Evolutionary conservation across 495 filamentous ascomycete species (phyloP).

Genomic region (Podospora pseudopauciseta): DNA sequence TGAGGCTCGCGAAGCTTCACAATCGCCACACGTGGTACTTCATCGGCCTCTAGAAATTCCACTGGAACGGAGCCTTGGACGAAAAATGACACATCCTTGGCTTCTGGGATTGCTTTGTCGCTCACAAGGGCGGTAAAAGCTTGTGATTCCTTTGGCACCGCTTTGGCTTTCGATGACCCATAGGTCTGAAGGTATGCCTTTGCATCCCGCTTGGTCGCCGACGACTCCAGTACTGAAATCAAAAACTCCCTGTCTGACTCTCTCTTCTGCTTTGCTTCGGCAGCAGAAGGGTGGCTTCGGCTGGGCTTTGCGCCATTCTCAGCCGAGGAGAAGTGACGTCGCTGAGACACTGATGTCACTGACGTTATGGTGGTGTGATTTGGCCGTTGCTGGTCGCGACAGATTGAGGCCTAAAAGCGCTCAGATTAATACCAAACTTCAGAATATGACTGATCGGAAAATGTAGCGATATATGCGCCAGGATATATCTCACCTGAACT

Average conservation of each 20-base stretch:
- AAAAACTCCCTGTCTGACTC: constrained; percentile 61
- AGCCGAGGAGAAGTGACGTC: constrained; percentile 16
- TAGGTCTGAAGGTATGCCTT: constrained; percentile 82
- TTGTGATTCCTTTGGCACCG: constrained; percentile 10
- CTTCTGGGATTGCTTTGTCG: constrained; percentile 37
- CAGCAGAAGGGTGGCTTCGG: constrained; percentile 34
- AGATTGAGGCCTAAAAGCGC: not conserved
- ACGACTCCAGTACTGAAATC: constrained; percentile 74
- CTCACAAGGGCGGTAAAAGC: constrained; percentile 25
- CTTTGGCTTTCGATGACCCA: constrained; percentile 37
- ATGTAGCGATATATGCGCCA: not conserved
- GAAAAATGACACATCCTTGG: constrained; percentile 34
- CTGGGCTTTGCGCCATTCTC: constrained; percentile 17
- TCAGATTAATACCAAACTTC: not conserved
- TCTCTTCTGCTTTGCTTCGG: constrained; percentile 43
- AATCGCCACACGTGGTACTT: constrained; percentile 71
- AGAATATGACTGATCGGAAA: not conserved
- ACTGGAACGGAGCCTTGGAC: constrained; percentile 32
- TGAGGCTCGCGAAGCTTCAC: constrained; percentile 79
- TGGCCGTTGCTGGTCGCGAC: not conserved
- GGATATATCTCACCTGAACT: constrained; percentile 22
- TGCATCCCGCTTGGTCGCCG: constrained; percentile 86
- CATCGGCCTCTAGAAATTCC: constrained; percentile 29
- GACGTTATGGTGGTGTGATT: not conserved
- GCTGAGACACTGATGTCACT: constrained; percentile 1